phyloP scores from a whole-genome alignment of 2,329 filamentous ascomycete species.

The Dactylellina sp. region DNA sequence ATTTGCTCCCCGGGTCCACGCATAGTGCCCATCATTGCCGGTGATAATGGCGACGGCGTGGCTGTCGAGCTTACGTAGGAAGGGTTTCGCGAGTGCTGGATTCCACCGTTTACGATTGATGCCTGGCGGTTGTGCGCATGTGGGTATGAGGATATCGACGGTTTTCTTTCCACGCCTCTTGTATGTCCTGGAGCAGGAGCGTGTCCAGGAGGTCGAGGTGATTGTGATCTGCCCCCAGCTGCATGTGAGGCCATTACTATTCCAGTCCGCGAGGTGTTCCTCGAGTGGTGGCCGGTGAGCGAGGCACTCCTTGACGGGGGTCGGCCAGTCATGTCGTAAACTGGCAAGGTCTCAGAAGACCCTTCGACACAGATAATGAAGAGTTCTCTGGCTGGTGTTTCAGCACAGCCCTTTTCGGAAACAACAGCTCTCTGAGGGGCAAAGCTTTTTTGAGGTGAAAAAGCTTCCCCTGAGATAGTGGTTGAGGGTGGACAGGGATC shows the following conservation, averaged over 20 bases:
- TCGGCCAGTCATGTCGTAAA: constrained; percentile 51
- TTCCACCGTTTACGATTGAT: constrained; percentile 89
- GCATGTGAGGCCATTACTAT: constrained; percentile 52
- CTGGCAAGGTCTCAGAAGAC: constrained; percentile 35
- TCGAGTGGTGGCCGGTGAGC: constrained; percentile 51
- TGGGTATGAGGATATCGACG: constrained; percentile 60
- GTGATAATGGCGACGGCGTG: constrained; percentile 60
- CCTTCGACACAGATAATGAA: constrained; percentile 26
- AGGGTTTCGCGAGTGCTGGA: constrained; percentile 79
- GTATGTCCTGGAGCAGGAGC: constrained; percentile 24
- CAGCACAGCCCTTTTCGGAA: constrained; percentile 51
- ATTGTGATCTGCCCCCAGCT: constrained; percentile 49
- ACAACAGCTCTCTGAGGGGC: constrained; percentile 27
- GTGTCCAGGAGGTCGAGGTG: constrained; percentile 53
- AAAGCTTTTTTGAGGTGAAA: constrained; percentile 29
- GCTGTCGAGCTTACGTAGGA: constrained; percentile 60
- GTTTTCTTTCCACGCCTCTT: constrained; percentile 46
- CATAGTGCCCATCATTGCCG: constrained; percentile 56
- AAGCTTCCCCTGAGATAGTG: constrained; percentile 49
- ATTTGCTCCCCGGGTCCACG: constrained; percentile 59
- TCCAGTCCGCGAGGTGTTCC: constrained; percentile 53
- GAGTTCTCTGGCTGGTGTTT: constrained; percentile 44
- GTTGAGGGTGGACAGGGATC: constrained; percentile 36
- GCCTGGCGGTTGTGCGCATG: constrained; percentile 96
- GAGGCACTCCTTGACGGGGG: constrained; percentile 56